These are phyloP conservation scores for Phytomonas sp. DNA, from an alignment of 208 protist species.

Conservation along the genomic window DNA sequence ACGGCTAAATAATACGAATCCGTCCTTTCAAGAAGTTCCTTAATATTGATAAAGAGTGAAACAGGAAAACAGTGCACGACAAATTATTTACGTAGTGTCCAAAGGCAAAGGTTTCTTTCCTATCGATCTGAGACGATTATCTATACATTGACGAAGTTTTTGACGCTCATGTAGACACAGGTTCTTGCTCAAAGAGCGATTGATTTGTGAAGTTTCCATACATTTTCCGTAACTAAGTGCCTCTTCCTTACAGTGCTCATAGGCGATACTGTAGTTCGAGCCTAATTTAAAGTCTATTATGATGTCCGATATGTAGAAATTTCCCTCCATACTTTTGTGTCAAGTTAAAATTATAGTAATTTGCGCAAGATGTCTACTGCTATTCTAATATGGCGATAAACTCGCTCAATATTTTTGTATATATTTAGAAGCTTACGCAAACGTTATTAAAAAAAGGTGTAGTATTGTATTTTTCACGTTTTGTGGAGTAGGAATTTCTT, in stretches of 20 bases:
- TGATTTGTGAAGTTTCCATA: slow-evolving; percentile 71
- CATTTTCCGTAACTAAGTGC: slow-evolving; percentile 52
- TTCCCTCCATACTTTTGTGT: slow-evolving; percentile 61
- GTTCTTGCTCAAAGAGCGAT: slow-evolving; percentile 44
- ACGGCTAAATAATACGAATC: not conserved
- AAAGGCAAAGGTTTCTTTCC: slow-evolving; percentile 9
- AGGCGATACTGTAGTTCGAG: slow-evolving; percentile 52
- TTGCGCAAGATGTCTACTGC: not conserved
- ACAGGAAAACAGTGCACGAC: not conserved
- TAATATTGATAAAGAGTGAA: not conserved
- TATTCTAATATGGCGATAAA: not conserved
- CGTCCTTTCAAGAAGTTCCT: not conserved
- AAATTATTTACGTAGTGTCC: not conserved
- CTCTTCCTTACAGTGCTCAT: slow-evolving; percentile 43
- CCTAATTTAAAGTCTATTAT: slow-evolving; percentile 52
- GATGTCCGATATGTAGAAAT: slow-evolving; percentile 76
- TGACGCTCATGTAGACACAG: slow-evolving; percentile 47
- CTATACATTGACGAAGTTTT: slow-evolving; percentile 51
- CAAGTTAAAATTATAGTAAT: not conserved
- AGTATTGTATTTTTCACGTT: not conserved
- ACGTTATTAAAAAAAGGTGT: not conserved
- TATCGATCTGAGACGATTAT: slow-evolving; percentile 22
- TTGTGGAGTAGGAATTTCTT: not conserved
- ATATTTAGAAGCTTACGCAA: not conserved
- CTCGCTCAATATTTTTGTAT: slow-evolving; percentile 2